Percentiles rank a stretch among this genome's conserved stretches.
These are phyloP conservation scores for Fragaria iinumae DNA, from an alignment of 306 rosid species.

Conservation along the genomic window DNA sequence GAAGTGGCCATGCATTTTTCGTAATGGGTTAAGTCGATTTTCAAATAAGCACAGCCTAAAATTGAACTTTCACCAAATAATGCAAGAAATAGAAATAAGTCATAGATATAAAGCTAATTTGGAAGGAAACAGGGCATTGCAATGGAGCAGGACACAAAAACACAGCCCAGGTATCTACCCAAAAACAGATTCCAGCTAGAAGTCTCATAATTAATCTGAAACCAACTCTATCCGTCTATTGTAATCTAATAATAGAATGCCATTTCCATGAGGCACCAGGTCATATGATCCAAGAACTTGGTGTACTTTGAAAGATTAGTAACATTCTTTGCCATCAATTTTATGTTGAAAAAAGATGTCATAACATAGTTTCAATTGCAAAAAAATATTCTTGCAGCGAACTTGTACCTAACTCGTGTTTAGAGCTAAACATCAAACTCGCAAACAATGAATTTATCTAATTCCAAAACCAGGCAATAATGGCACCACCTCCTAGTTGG, in stretches of 20 bases:
- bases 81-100: not conserved
- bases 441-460: not conserved
- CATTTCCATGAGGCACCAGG: not conserved
- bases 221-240: not conserved
- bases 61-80: not conserved
- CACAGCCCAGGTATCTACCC: not conserved
- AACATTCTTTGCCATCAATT: not conserved
- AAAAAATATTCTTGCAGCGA: not conserved
- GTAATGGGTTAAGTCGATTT: not conserved
- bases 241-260: not conserved
- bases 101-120: not conserved
- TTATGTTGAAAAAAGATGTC: not conserved
- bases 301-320: not conserved
- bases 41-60: not conserved
- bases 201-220: not conserved
- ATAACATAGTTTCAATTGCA: not conserved
- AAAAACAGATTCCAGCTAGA: not conserved
- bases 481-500: slow-evolving; percentile 8
- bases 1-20: not conserved
- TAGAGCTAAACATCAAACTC: not conserved
- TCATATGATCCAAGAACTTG: not conserved
- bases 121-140: not conserved
- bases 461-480: slow-evolving; percentile 1
- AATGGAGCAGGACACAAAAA: not conserved
- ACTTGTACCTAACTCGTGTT: not conserved